Base-by-base conservation (phyloP, 345 rosid species). In the Moricandia arvensis region DNA sequence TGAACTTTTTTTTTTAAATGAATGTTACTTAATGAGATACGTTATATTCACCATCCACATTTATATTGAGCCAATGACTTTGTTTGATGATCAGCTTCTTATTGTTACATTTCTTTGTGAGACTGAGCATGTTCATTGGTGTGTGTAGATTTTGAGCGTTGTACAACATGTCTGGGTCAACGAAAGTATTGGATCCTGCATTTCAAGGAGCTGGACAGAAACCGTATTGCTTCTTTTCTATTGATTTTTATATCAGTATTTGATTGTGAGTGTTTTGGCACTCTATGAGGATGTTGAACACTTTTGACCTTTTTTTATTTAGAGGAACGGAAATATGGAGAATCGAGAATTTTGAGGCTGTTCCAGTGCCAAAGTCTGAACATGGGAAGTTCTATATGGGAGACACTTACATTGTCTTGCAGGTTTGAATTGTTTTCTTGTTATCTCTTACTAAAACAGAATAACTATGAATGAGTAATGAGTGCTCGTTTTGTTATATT, bases 321-420 rank as follows among this genome's bases (percentile, higher is more conserved):
- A 96, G 99, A 63, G 99, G 99, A 67, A 87, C 91, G 81, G 99
- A 96, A 64, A 96, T 91, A 66, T 96, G 99, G 99, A 88, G 98
- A 75, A 93, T 93, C 43, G 98, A 96, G 87, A 86, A 96, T 83
- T 96, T 96, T 70, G 92, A 86, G 77, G 93, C 91, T 5, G 95
- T 89, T 82, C 89, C 88, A 7, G 65, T 93, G 70, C 97, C 93
- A 37, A 93, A 90, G 77, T 84, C 99, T 18, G 97, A 91, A 7
- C 69, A 93, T 86, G 99, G 99, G 65, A 96, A 96, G 79, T 96
- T 96, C 82, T 93, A 93, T 80, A 85, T 84, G 87, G 99, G 98
- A 26, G 99, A 96, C 82, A 84, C 86, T 49, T 96, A 96, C 86
- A 90, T 96, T 77, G 82, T 96, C 71, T 87, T 96, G 83, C 97